Percentiles rank a stretch among this genome's conserved stretches.
phyloP scores from a whole-genome alignment of 1,284 basidiomycete species.

The Cerioporus squamosus region DNA sequence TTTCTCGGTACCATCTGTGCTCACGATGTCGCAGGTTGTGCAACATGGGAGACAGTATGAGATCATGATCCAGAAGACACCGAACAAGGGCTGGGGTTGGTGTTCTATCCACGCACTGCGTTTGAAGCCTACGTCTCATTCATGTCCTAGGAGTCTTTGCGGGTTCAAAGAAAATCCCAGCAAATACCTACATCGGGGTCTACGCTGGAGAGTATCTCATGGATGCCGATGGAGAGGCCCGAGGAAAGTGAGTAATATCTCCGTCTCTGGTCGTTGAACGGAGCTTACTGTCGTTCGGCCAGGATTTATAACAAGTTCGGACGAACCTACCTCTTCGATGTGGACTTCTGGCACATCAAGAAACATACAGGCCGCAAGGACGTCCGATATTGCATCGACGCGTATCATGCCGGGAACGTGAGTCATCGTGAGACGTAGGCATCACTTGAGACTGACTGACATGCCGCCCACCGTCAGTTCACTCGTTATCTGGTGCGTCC shows the following conservation, averaged over 20 bases:
- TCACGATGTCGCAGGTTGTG: conserved; percentile 60
- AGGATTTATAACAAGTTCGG: conserved; percentile 80
- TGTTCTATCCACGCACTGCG: conserved; percentile 20
- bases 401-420: conserved; percentile 87
- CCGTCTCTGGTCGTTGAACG: background rate
- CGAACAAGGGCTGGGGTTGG: conserved; percentile 81
- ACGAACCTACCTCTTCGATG: conserved; percentile 84
- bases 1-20: background rate
- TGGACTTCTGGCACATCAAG: conserved; percentile 76
- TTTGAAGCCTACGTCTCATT: background rate
- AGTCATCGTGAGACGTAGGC: conserved; percentile 39
- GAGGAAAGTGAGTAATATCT: conserved; percentile 60
- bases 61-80: conserved; percentile 71
- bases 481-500: conserved; percentile 65
- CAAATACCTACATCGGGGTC: conserved; percentile 78
- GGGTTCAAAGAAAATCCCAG: conserved; percentile 62
- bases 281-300: conserved; percentile 11
- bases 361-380: conserved; percentile 33
- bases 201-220: conserved; percentile 86
- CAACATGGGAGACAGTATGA: conserved; percentile 74
- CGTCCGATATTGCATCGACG: conserved; percentile 69
- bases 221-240: conserved; percentile 65
- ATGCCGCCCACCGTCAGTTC: conserved; percentile 49
- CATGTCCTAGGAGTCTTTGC: conserved; percentile 64
- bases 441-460: conserved; percentile 5